A percentile compares a stretch with the other conserved stretches of the same genome.
Conservation (phyloP, 2,329 filamentous ascomycete genomes). For the Lachnellula occidentalis region DNA sequence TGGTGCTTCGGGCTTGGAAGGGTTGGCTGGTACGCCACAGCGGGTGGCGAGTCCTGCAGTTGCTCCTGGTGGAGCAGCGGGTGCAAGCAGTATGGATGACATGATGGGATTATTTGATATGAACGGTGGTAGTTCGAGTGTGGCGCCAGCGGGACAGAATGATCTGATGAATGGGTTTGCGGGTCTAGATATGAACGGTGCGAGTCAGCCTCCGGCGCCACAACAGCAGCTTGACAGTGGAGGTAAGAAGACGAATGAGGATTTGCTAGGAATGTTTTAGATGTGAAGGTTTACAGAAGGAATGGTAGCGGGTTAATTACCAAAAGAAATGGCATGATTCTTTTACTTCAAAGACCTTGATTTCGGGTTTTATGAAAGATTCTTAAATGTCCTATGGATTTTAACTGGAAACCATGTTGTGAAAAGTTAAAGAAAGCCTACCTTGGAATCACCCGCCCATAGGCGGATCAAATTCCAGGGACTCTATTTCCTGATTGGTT, state of each 20-base stretch:
- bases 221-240: constrained; percentile 47
- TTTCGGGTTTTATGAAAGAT: background rate
- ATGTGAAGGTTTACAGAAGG: background rate
- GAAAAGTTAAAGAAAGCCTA: background rate
- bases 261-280: constrained; percentile 55
- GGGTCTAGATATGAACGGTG: constrained; percentile 66
- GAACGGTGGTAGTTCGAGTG: constrained; percentile 21
- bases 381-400: background rate
- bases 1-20: constrained; percentile 45
- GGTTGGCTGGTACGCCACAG: constrained; percentile 60
- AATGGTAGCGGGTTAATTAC: background rate
- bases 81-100: constrained; percentile 68
- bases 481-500: too few relatives aligned
- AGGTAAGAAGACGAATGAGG: constrained; percentile 51
- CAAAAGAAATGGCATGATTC: background rate
- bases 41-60: constrained; percentile 58
- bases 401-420: background rate
- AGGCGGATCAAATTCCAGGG: too few relatives aligned
- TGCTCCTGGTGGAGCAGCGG: constrained; percentile 3
- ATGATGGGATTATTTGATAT: constrained; percentile 66
- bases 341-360: too few relatives aligned
- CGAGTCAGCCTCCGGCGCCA: constrained; percentile 59
- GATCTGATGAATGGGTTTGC: constrained; percentile 73
- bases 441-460: too few relatives aligned
- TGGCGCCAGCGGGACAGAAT: constrained; percentile 27